Evolutionary conservation across 805 yeast species (phyloP), one percentile per base, ranked within the genome.

Genomic region (Starmera dryadoides): DNA sequence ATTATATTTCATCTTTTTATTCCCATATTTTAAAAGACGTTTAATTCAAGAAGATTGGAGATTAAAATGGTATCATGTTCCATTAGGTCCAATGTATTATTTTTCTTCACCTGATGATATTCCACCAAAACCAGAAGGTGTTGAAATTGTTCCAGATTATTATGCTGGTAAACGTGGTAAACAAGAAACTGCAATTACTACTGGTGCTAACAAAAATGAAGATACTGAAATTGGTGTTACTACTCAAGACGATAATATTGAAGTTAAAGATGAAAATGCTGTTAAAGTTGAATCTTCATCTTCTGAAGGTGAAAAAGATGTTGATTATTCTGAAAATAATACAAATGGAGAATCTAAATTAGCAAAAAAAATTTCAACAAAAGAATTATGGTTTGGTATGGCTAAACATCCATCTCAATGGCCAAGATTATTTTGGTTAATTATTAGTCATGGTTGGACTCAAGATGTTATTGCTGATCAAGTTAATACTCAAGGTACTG

Each of bases 81-180:
- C 69, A 40, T 47, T 64, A 40, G 91, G 88, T 29, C 86, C 86
- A 35, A 48, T 56, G 34, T 71, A 51, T 57, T 72, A 62, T 66
- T 71, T 79, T 66, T 72, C 64, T 54, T 55, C 81, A 14, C 63
- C 66, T 20, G 81, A 75, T 46, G 60, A 66, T 39, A 79, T 81
- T 38, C 82, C 86, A 40, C 86, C 87, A 46, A 68, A 71, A 50
- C 87, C 88, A 35, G 73, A 65, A 41, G 82, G 81, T 31, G 69
- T 66, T 41, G 47, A 59, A 25, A 63, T 79, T 38, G 72, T 75
- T 30, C 71, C 75, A 40, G 88, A 82, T 58, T 82, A 78, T 61
- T 81, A 81, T 55, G 64, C 61, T 39, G 86, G 86, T 40, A 76
- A 81, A 60, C 67, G 79, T 48, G 59, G 16, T 3, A 57, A 48